Conservation (phyloP, 306 rosid species). For the Gillenia trifoliata region DNA sequence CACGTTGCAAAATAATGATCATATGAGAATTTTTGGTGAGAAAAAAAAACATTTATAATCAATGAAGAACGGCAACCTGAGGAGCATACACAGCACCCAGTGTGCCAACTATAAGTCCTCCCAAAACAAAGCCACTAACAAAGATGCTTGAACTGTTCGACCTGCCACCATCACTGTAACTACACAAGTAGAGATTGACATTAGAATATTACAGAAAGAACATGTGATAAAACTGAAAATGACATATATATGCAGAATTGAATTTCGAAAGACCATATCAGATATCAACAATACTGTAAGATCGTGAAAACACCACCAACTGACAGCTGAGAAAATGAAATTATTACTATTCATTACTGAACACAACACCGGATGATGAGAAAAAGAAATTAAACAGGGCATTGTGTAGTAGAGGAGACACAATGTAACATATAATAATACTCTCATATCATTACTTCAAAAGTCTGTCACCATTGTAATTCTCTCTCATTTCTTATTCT, state of each 20-base stretch:
- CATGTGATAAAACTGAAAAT: neutral
- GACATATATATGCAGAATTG: neutral
- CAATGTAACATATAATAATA: neutral
- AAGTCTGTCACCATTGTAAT: neutral
- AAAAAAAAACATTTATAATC: neutral
- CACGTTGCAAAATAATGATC: slow-evolving; percentile 6
- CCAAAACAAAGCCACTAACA: slow-evolving; percentile 89
- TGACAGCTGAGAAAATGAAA: neutral
- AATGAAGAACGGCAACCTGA: slow-evolving; percentile 48
- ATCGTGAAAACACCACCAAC: neutral
- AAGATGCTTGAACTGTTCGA: slow-evolving; percentile 72
- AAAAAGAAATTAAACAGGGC: neutral
- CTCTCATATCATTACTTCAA: neutral
- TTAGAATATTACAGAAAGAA: slow-evolving; percentile 14
- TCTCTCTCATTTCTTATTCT: neutral
- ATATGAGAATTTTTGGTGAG: neutral
- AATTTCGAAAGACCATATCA: neutral
- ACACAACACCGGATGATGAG: neutral
- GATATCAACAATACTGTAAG: neutral
- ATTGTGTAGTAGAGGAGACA: neutral
- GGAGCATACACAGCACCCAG: slow-evolving; percentile 95
- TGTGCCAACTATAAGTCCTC: slow-evolving; percentile 89
- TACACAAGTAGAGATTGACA: slow-evolving; percentile 21
- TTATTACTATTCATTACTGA: neutral
- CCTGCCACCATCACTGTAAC: slow-evolving; percentile 62